A percentile compares a stretch with the other conserved stretches of the same genome.
These are phyloP conservation scores for Gaertneriomyces sp. DNA, from an alignment of 192 early-diverging fungal species.

Conservation along the genomic window DNA sequence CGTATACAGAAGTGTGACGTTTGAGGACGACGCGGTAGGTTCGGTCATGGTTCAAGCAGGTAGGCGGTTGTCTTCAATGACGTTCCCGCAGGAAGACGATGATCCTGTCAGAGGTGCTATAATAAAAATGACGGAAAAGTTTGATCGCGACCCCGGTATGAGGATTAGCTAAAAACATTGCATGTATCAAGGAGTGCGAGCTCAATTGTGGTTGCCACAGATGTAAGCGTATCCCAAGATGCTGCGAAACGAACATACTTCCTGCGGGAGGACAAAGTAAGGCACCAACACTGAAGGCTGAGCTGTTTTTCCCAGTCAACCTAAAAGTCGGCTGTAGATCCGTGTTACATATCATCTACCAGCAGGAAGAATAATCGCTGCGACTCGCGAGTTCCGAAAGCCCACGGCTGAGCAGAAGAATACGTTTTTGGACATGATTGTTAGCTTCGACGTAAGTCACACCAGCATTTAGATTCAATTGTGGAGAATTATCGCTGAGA, in stretches of 20 bases:
- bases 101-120: conserved; percentile 22
- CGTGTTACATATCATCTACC: conserved; percentile 51
- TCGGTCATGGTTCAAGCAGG: not conserved
- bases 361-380: conserved; percentile 47
- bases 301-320: not conserved
- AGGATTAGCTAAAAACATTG: not conserved
- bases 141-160: conserved; percentile 39
- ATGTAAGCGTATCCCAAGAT: conserved; percentile 39
- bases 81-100: conserved; percentile 14
- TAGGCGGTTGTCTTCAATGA: too few species aligned
- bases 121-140: conserved; percentile 61
- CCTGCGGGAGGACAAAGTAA: conserved; percentile 49
- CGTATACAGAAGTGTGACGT: conserved; percentile 51
- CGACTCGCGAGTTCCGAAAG: conserved; percentile 52
- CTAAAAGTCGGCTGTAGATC: conserved; percentile 34
- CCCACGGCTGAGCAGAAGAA: conserved; percentile 54
- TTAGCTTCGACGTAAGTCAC: conserved; percentile 28
- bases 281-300: not conserved
- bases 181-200: not conserved
- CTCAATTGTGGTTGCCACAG: conserved; percentile 6
- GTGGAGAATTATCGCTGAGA: not conserved
- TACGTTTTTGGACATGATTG: conserved; percentile 37
- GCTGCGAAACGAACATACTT: conserved; percentile 53
- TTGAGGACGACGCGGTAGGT: conserved; percentile 32
- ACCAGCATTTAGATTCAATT: not conserved